Conservation (phyloP, 2,329 filamentous ascomycete species). For the Monilinia aucupariae region DNA sequence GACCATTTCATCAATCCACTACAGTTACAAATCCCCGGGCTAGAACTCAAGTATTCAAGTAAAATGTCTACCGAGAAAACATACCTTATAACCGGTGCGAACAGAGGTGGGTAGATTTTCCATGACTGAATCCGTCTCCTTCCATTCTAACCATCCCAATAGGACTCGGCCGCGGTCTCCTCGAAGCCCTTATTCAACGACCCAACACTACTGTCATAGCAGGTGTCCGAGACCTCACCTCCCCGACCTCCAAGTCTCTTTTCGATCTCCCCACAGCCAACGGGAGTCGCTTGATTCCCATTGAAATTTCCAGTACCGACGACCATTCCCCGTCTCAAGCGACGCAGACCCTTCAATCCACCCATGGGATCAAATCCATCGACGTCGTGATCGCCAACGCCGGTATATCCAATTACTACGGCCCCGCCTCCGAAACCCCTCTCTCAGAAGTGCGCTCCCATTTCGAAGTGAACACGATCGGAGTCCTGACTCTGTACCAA, state of each 20-base stretch:
- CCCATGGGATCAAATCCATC: conserved; percentile 39
- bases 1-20: neutral
- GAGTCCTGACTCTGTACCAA: conserved; percentile 42
- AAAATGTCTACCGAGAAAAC: conserved; percentile 5
- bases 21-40: too few species aligned
- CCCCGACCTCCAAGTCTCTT: conserved; percentile 33
- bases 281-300: conserved; percentile 36
- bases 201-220: conserved; percentile 31
- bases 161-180: conserved; percentile 36
- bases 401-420: conserved; percentile 38
- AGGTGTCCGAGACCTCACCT: conserved; percentile 36
- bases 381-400: conserved; percentile 51
- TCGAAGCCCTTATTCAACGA: conserved; percentile 18
- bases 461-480: conserved; percentile 42
- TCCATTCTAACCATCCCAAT: neutral
- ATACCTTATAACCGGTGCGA: conserved; percentile 37
- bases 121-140: neutral
- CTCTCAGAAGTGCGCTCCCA: conserved; percentile 38
- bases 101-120: conserved; percentile 31
- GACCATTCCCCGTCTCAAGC: conserved; percentile 36
- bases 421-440: conserved; percentile 34
- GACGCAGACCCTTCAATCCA: conserved; percentile 31
- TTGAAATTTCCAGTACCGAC: conserved; percentile 40
- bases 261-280: conserved; percentile 35
- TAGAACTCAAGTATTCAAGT: neutral